Evolutionary conservation across 2,329 filamentous ascomycete genomes (phyloP).

Genomic region (Teratosphaeriaceae sp.): DNA sequence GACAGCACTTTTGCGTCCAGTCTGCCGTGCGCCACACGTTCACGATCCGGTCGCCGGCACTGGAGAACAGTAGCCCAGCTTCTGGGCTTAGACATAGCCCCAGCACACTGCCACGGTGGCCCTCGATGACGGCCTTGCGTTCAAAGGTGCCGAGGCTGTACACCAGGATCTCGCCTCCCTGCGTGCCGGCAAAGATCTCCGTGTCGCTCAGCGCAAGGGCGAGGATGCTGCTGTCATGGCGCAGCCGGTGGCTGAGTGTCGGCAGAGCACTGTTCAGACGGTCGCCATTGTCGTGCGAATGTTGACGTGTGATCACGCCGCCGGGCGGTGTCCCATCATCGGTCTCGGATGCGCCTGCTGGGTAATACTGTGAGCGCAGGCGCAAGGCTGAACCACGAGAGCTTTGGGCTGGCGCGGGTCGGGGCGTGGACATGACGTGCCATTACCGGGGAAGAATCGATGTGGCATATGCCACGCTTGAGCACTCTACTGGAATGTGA

Average conservation of each 20-base stretch:
- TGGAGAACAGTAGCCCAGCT: conserved; percentile 74
- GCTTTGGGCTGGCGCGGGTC: conserved; percentile 3
- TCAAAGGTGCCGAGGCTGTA: conserved; percentile 89
- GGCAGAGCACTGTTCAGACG: conserved; percentile 38
- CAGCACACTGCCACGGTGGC: conserved; percentile 86
- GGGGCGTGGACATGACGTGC: conserved; percentile 6
- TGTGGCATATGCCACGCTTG: too few relatives aligned
- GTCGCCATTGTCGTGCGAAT: conserved; percentile 19
- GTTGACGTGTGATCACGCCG: conserved; percentile 14
- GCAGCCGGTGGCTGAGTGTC: conserved; percentile 66
- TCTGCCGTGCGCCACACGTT: conserved; percentile 84
- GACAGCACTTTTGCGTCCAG: conserved; percentile 73
- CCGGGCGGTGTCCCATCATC: conserved; percentile 6
- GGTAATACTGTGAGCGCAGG: conserved; percentile 3
- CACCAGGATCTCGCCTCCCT: conserved; percentile 84
- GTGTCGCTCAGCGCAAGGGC: conserved; percentile 73
- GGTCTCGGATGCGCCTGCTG: conserved; percentile 12
- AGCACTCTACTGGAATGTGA: too few relatives aligned
- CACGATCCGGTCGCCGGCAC: conserved; percentile 85
- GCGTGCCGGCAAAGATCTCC: conserved; percentile 84
- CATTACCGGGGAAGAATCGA: not conserved
- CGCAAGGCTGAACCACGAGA: not conserved
- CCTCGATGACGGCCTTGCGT: conserved; percentile 69
- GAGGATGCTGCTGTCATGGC: conserved; percentile 73
- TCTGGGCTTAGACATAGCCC: conserved; percentile 75